Evolutionary conservation across 805 yeast species (phyloP), one percentile per base, ranked within the genome.

Genomic region (Metschnikowia amazonensis): DNA sequence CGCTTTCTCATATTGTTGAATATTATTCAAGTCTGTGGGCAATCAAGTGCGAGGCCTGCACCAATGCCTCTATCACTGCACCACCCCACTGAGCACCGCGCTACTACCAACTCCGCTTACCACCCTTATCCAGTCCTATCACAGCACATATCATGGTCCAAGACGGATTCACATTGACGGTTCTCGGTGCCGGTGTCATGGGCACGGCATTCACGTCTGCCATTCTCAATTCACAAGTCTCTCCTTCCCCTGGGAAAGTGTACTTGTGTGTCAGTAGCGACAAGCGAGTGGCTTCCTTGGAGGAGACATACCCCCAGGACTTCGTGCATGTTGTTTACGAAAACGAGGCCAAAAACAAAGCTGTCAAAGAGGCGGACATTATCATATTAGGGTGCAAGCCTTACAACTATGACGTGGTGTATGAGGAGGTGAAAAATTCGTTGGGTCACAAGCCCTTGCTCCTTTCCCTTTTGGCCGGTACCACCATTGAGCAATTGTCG

Each of bases 141-240:
- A 4, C 30, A 45, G 42, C 5, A 44, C 10, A 37, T n/a, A 36
- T 7, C 11, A 37, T 37, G 41, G 33, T 37, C 7, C 28, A 52
- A 30, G 48, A 50, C 41, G 53, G 52, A n/a, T 55, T 45, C 69
- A 84, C 88, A 3, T 68, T 92, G 43, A 77, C 90, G 14, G 81
- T 94, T 25, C 74, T 94, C 44, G 99, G 97, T 29, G 81, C 96
- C 58, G 99, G 99, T 49, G 89, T 86, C 45, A 87, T 94, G 89
- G 98, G 98, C 48, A 84, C 92, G 14, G 97, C 98, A 9, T 87
- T 94, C 38, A 76, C 88, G 27, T 75, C 87, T 10, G 96, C 98
- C 9, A 80, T 86, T 37, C 69, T 87, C 44, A 76, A 77, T 30
- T 47, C 68, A 9, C 50, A 66, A 21, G 73, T 76, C 50, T 62